Evolutionary conservation across 1,284 basidiomycete species (phyloP).

Genomic region (Sporisorium graminicola): DNA sequence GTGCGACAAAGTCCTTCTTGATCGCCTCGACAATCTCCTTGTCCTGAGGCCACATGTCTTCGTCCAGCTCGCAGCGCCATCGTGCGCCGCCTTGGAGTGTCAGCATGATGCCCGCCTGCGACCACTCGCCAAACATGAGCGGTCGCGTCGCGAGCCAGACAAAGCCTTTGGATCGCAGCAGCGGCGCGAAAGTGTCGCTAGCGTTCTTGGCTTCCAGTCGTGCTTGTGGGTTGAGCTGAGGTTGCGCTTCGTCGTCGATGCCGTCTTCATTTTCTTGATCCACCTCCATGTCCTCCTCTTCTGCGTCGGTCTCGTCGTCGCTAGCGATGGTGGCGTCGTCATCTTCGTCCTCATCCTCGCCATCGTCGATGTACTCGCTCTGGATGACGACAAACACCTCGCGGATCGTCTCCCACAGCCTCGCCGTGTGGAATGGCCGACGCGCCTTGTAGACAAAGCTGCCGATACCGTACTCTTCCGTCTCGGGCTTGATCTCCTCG

Average conservation of each 20-base stretch:
- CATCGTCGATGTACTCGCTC: conserved; percentile 69
- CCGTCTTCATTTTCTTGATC: conserved; percentile 40
- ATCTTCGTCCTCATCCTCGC: conserved; percentile 46
- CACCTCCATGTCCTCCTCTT: conserved; percentile 43
- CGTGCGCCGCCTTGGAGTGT: conserved; percentile 70
- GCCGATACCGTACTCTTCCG: conserved; percentile 68
- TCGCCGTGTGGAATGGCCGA: conserved; percentile 72
- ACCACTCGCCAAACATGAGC: conserved; percentile 71
- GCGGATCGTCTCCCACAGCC: conserved; percentile 71
- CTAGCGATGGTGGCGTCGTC: conserved; percentile 19
- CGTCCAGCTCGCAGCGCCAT: conserved; percentile 71
- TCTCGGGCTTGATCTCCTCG: conserved; percentile 72
- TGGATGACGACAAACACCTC: conserved; percentile 71
- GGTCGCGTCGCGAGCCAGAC: conserved; percentile 70
- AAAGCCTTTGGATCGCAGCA: conserved; percentile 72
- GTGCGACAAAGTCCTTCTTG: conserved; percentile 70
- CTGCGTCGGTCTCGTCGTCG: conserved; percentile 17
- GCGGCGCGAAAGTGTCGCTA: conserved; percentile 68
- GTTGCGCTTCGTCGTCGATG: conserved; percentile 66
- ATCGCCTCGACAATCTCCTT: conserved; percentile 70
- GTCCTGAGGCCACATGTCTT: conserved; percentile 70
- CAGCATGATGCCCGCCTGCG: conserved; percentile 71
- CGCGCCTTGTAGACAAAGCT: conserved; percentile 61
- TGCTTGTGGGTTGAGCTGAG: conserved; percentile 71
- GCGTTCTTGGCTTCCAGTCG: conserved; percentile 70